Base-by-base conservation (phyloP, 2,329 filamentous ascomycete species). In the Nigrospora oryzae region DNA sequence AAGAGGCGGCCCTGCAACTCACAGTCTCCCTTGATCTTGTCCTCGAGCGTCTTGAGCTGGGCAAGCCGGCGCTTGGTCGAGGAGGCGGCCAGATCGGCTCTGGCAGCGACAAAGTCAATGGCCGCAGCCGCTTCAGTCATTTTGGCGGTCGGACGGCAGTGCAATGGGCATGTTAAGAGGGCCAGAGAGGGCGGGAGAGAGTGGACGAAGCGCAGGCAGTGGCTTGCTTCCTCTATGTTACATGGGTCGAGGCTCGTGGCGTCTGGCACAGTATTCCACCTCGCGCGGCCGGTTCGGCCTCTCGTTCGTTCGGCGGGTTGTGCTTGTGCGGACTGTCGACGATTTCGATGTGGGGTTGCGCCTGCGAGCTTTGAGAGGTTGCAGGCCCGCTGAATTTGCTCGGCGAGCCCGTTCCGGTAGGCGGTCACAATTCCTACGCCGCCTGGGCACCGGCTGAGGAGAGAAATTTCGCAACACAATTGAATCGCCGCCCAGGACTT, bases 41-140 rank as follows among this genome's bases (percentile, higher is more conserved):
- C 80, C 51, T 81, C 73, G 38, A 86, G 64, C 35, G 57, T 55
- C 48, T 72, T 73, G 48, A 86, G 63, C 54, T 75, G 71, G 43
- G 70, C 59, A 51, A 77, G 74, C 40, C 83, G 74, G 16, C 63
- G 55, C 32, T 67, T 64, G 13, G 81, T 84, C 8, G 82, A 85
- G 39, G 83, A 83, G 36, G 80, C 82, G 42, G 71, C 68, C 48
- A 85, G 63, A 42, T 72, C 74, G 40, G 66, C 63, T 55, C 69
- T 73, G 44, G 67, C 67, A 48, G 68, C 64, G 44, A 62, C 62
- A 53, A 78, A 63, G 62, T 83, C 74, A 51, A 81, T 62, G 54
- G 63, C 60, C 59, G 63, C 60, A 60, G 64, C 63, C 57, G 63
- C 63, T 67, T 74, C 70, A 67, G 70, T 69, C 73, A 73, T 77